Base-by-base conservation (phyloP, 176 grass and related monocot species). In the Saccharum officinarum region DNA sequence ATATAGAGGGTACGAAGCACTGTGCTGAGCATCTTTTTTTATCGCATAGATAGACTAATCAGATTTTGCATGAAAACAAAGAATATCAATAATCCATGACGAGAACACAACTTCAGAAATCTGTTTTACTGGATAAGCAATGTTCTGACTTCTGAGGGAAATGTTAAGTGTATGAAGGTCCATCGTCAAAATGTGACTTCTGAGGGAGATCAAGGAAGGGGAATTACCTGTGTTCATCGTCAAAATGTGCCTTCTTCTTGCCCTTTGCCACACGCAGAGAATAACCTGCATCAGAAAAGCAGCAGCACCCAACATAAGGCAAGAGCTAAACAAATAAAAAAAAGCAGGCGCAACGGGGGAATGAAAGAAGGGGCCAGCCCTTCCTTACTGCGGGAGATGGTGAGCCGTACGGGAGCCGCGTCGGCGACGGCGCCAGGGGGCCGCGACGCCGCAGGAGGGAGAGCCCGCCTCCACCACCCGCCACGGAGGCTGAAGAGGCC, bases 231-330 rank as follows among this genome's bases (percentile, higher is more conserved):
- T 83, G 79, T 60, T 91, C 97, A 63, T 99, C 97, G 55, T 91
- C 92, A 50, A 94, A 99, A 46, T 79, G 84, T 4, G 84, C 46
- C 71, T 76, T 89, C 86, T 96, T 96, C 84, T 94, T 96, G 71
- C 73, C 85, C 81, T 92, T 99, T 23, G 79, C 88, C 75, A 99
- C 94, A 66, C 97, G 94, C 69, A 96, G 79, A 73, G 97, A 96
- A 92, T 96, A 96, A 91, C 82, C 97, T 96, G 87, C 71, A 87
- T 73, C 37, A 52, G 45, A 87, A 83, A 69, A 84, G 34, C 59
- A 90, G 46, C 38, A 73, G 20, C 50, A 46, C 54, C 22, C 17
- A 80, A 23, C 63, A 15, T 23, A 49, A 49, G 36, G 63, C 63
- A 50, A 54, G n/a, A 71, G 17, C 54, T 50, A 67, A 65, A 31